phyloP scores from a whole-genome alignment of 139 green algal species.

The Marvania coccoides region DNA sequence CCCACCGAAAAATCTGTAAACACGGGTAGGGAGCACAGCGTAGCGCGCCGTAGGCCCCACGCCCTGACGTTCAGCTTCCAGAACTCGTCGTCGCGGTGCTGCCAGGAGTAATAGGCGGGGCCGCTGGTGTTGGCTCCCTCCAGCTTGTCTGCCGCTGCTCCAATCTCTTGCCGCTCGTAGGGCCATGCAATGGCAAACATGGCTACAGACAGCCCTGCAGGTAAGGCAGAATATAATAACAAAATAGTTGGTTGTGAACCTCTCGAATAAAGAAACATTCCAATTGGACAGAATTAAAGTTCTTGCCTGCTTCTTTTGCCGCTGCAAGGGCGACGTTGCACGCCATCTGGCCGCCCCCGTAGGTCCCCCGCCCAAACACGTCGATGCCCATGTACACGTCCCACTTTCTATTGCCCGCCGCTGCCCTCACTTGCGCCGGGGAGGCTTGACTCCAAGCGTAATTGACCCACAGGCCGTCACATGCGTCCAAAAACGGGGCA shows the following conservation, averaged over 20 bases:
- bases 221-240: no score
- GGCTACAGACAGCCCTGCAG: constrained; percentile 5
- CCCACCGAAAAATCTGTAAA: constrained; percentile 11
- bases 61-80: constrained; percentile 5
- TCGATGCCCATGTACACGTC: constrained; percentile 81
- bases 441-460: constrained; percentile 55
- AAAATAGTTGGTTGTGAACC: no score
- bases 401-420: constrained; percentile 18
- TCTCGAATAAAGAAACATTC: no score
- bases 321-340: constrained; percentile 25
- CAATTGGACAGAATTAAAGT: no score
- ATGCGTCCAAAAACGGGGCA: constrained; percentile 59
- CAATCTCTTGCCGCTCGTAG: constrained; percentile 14
- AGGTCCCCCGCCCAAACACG: constrained; percentile 61
- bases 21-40: constrained; percentile 4
- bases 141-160: background rate
- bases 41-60: background rate
- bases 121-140: background rate
- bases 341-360: constrained; percentile 42
- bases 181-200: constrained; percentile 29
- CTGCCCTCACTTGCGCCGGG: background rate
- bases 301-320: constrained; percentile 16
- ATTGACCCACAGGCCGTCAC: constrained; percentile 72
- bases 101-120: background rate
- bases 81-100: constrained; percentile 12